Base-by-base conservation (phyloP, 805 yeast species). In the Ascoidea rubescens region DNA sequence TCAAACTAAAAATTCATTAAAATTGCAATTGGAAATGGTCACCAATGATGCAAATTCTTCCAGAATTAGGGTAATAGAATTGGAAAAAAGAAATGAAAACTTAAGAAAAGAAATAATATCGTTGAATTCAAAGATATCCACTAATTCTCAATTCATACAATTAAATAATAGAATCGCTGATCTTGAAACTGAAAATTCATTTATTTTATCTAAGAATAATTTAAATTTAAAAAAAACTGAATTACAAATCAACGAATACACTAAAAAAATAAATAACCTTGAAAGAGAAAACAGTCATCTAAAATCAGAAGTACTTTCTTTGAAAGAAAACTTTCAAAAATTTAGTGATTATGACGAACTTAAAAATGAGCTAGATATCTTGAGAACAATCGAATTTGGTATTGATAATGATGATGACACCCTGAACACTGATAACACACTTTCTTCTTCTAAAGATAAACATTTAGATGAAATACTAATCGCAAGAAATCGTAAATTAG, bases 331-430 rank as follows among this genome's bases (percentile, higher is more conserved):
- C 52, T 61, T 84, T 47, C 67, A 68, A 3, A 64, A 69, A 37
- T 77, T 80, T 50, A 67, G 73, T 2, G 96, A 89, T 62, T 89
- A 90, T 64, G 89, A 85, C 51, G 89, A 87, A 55, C 63, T 89
- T 49, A 88, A 87, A 63, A 76, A 78, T 50, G 96, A 90, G 60
- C 69, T 90, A 57, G 76, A 74, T 17, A 76, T 88, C 31, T 64
- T 89, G 55, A 80, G 84, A 62, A 81, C 82, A 56, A 82, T 88
- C 45, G 87, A 86, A 59, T 84, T 88, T 66, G 90, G 90, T 57
- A 68, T 68, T 37, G 70, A 67, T 14, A 70, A 63, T 4, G 71
- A 66, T 30, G 67, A 59, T 32, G 67, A 61, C 7, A 64, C 59
- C 5, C 65, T 57, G 17, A 54, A 61, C 4, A 59, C 56, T 28